Evolutionary conservation across 257 asterid species (phyloP).

Genomic region (Jasminum sambac): DNA sequence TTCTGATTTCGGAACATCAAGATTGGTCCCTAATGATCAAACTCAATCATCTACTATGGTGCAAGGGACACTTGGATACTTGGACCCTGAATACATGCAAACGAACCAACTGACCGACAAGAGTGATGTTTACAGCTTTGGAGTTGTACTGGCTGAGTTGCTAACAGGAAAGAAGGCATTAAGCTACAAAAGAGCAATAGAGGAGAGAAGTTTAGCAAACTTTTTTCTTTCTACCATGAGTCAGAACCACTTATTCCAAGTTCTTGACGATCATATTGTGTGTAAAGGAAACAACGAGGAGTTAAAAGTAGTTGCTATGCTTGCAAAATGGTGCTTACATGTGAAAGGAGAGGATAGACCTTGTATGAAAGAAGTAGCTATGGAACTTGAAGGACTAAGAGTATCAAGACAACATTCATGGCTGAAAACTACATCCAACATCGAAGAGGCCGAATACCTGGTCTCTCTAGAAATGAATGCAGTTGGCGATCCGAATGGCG

Average conservation of each 20-base stretch:
- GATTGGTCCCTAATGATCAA: conserved; percentile 23
- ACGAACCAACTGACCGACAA: conserved; percentile 24
- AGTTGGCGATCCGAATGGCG: not conserved
- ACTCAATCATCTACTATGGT: conserved; percentile 26
- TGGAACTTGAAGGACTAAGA: conserved; percentile 22
- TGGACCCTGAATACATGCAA: conserved; percentile 39
- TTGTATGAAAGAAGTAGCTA: conserved; percentile 29
- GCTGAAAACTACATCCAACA: conserved; percentile 1
- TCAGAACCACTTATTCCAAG: not conserved
- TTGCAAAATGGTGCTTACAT: conserved; percentile 30
- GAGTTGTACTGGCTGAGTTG: conserved; percentile 21
- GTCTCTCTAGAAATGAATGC: not conserved
- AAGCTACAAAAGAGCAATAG: conserved; percentile 7
- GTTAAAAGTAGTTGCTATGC: conserved; percentile 16
- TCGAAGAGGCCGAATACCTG: conserved; percentile 7
- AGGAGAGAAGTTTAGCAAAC: conserved; percentile 15
- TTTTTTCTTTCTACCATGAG: conserved; percentile 28
- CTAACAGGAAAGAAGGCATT: conserved; percentile 19
- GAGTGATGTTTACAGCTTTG: conserved; percentile 38
- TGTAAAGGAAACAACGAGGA: conserved; percentile 21
- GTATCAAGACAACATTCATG: conserved; percentile 9
- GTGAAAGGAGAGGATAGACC: conserved; percentile 38
- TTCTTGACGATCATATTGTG: conserved; percentile 26
- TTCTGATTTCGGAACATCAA: conserved; percentile 32
- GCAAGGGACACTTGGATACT: conserved; percentile 36